Percentiles rank a stretch among this genome's conserved stretches.
phyloP scores from a whole-genome alignment of 331 rosid species.

The Telfairia occidentalis region DNA sequence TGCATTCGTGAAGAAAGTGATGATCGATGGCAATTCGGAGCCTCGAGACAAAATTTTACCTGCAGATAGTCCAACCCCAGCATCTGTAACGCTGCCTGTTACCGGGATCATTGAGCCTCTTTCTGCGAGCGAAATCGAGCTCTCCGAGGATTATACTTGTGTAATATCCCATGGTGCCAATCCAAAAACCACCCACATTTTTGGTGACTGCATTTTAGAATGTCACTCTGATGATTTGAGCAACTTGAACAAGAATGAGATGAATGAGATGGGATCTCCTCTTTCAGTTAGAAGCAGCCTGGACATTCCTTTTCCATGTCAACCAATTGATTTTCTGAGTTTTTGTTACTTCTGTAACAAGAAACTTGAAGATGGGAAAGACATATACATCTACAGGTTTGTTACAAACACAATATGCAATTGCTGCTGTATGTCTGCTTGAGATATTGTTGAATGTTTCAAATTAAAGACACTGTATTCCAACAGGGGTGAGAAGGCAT shows the following conservation, averaged over 20 bases:
- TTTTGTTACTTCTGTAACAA: constrained; percentile 63
- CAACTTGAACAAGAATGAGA: constrained; percentile 28
- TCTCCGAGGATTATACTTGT: constrained; percentile 86
- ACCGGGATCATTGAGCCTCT: constrained; percentile 36
- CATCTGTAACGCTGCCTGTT: constrained; percentile 27
- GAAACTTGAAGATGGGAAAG: constrained; percentile 67
- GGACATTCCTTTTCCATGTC: constrained; percentile 27
- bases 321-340: constrained; percentile 49
- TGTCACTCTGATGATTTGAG: constrained; percentile 30
- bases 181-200: constrained; percentile 73
- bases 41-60: constrained; percentile 23
- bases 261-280: constrained; percentile 28
- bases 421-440: neutral
- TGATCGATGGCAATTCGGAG: constrained; percentile 23
- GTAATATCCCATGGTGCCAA: constrained; percentile 72
- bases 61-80: constrained; percentile 23
- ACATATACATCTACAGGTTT: constrained; percentile 82
- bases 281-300: constrained; percentile 5
- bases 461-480: neutral
- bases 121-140: constrained; percentile 68
- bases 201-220: constrained; percentile 73
- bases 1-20: constrained; percentile 30
- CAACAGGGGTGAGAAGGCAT: constrained; percentile 81
- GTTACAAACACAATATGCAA: constrained; percentile 5
- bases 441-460: neutral